These are phyloP conservation scores for Acacia concinna DNA, from an alignment of 331 rosid genomes.

Conservation along the genomic window DNA sequence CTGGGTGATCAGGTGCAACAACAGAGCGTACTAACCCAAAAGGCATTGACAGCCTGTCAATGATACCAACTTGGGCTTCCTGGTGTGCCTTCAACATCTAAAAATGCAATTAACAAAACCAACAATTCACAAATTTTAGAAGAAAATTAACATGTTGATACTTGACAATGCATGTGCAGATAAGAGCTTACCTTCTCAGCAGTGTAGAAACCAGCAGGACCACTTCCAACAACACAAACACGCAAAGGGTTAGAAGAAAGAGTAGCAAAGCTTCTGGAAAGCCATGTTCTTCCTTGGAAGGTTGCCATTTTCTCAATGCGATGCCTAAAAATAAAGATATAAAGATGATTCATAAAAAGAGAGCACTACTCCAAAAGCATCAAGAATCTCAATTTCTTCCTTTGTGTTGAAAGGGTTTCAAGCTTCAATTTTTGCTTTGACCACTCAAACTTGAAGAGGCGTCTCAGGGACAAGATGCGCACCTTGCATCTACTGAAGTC, in stretches of 20 bases:
- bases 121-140: constrained; percentile 8
- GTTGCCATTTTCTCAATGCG: constrained; percentile 35
- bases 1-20: constrained; percentile 98
- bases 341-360: no score
- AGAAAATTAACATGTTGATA: neutral
- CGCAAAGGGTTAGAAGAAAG: constrained; percentile 49
- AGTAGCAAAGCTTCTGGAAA: constrained; percentile 59
- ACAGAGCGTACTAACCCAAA: constrained; percentile 89
- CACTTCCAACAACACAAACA: constrained; percentile 89
- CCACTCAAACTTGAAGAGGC: neutral
- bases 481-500: neutral
- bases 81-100: constrained; percentile 76
- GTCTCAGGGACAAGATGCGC: neutral
- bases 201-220: constrained; percentile 90
- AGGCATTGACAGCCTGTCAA: constrained; percentile 86
- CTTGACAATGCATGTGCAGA: neutral
- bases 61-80: constrained; percentile 72
- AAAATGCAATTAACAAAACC: neutral
- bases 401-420: neutral
- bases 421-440: neutral
- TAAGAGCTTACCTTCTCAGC: constrained; percentile 67
- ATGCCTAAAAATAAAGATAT: neutral
- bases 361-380: neutral
- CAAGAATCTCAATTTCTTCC: neutral
- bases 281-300: constrained; percentile 38